Evolutionary conservation across 257 asterid genomes (phyloP), one percentile per base, ranked within the genome.

Genomic region (Jasminum sambac): DNA sequence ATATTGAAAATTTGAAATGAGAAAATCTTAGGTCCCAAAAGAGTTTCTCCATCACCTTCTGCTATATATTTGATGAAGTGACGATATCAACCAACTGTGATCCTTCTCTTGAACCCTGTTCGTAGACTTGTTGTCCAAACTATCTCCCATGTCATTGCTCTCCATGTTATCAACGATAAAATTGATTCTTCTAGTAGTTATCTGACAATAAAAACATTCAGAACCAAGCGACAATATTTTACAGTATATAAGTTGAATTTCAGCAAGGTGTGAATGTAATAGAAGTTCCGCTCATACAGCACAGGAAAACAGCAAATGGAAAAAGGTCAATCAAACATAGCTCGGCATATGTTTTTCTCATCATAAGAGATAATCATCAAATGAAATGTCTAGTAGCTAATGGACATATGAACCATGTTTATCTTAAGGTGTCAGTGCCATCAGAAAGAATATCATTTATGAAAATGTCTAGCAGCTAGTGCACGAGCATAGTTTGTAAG

Each of bases 11-110:
- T n/a, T n/a, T n/a, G n/a, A 67, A 74, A 7, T 72, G 36, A 39
- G 66, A 77, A 60, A 72, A 73, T 74, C 67, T 72, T 12, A 43
- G 62, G 30, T 13, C 72, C 69, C 60, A 81, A 69, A 83, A 41
- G 41, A 23, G 70, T 67, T 37, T 43, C 52, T 74, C n/a, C 41
- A 66, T 80, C 80, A 95, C 99, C 99, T 91, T 91, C 99, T 89
- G 86, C 99, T 95, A 81, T 86, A 91, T 72, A 95, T 92, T 84
- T 95, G 98, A 82, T 95, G 98, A 84, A 95, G 91, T 41, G 95
- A 95, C 70, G 95, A 89, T 71, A 90, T 83, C 78, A 83, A 81
- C 99, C 99, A 95, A 86, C 96, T 88, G 70, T 83, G 89, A 83
- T 95, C 96, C 85, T 89, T 89, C 77, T 88, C 98, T 78, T 85